Percentiles rank a stretch among this genome's conserved stretches.
These are phyloP conservation scores for Mycena venus DNA, from an alignment of 768 basidiomycete species.

Conservation along the genomic window DNA sequence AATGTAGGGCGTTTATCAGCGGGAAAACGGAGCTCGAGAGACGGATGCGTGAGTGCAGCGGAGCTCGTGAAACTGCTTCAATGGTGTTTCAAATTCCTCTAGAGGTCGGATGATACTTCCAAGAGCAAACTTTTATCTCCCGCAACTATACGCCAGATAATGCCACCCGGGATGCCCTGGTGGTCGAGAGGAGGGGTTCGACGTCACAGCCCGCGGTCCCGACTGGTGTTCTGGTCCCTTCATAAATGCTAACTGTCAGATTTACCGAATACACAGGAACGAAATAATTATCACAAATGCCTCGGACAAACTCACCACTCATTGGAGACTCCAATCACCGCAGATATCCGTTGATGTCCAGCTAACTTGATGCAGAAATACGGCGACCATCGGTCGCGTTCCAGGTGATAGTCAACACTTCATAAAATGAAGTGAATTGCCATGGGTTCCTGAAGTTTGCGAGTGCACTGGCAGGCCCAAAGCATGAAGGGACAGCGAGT, in stretches of 20 bases:
- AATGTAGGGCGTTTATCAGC: no score
- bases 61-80: not conserved
- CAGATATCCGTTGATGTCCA: not conserved
- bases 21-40: not conserved
- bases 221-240: conserved; percentile 19
- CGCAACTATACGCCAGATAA: conserved; percentile 12
- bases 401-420: not conserved
- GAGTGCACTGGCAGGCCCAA: not conserved
- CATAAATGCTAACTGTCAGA: not conserved
- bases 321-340: not conserved
- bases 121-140: not conserved
- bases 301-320: not conserved
- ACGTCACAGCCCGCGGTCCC: conserved; percentile 16
- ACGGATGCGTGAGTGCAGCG: not conserved
- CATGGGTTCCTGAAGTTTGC: not conserved
- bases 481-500: not conserved
- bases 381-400: no score
- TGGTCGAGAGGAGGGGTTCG: not conserved
- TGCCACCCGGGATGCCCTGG: not conserved
- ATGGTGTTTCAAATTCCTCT: not conserved
- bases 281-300: not conserved
- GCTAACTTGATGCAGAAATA: not conserved
- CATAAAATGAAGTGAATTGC: not conserved
- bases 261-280: not conserved
- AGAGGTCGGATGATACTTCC: not conserved